Evolutionary conservation across 805 yeast genomes (phyloP), one percentile per base, ranked within the genome.

Genomic region (Wickerhamiella domercqiae): DNA sequence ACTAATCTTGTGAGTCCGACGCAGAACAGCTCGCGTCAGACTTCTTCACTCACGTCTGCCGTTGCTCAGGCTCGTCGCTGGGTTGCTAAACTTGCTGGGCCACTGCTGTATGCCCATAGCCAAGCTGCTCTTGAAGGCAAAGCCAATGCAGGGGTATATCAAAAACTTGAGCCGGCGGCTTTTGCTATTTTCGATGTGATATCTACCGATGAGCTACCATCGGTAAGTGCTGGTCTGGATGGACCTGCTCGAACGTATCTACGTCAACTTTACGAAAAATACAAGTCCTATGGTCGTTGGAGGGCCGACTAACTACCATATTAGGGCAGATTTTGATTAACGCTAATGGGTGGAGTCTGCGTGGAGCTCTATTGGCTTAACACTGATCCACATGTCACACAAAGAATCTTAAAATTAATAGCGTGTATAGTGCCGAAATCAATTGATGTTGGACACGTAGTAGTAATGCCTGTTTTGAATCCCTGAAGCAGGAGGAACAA

Each of bases 251-350:
- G 81, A 47, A 64, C 73, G 1, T 72, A 75, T 47, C 78, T 75
- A 63, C 74, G 68, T 50, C 62, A 70, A 0, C 50, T 86, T 29
- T 82, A 79, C 48, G 70, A 71, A 5, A 81, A 78, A 44, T 87
- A 82, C 60, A 72, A 70, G 53, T 74, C 68, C 51, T 67, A 65
- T 42, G 95, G 94, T 35, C 80, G 78, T 55, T 86, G 95, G 95
- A 71, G 61, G 40, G 82, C 73, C 43, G 68, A 66, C 34, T 71
- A 53, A 17, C n/a, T n/a, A n/a, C n/a, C n/a, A n/a, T n/a, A n/a
- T n/a, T n/a, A n/a, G n/a, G n/a, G n/a, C n/a, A n/a, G n/a, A n/a
- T n/a, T n/a, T n/a, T n/a, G n/a, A n/a, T n/a, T n/a, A n/a, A n/a
- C n/a, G n/a, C n/a, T n/a, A n/a, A n/a, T n/a, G n/a, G n/a, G n/a